Percentiles rank a stretch among this genome's conserved stretches.
These are phyloP conservation scores for Eutrema heterophyllum DNA, from an alignment of 345 rosid species.

Conservation along the genomic window DNA sequence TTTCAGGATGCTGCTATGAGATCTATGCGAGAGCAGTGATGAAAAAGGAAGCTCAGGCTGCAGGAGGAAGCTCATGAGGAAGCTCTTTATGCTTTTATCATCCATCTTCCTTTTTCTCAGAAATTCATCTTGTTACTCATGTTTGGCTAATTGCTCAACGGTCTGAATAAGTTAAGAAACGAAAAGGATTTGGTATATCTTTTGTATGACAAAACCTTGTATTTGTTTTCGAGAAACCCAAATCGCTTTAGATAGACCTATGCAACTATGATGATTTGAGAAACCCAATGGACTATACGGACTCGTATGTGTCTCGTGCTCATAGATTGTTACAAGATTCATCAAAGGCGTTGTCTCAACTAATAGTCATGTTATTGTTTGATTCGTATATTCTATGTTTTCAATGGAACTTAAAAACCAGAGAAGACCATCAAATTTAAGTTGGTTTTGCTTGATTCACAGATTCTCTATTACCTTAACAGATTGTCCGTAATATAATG, in stretches of 20 bases:
- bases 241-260: neutral
- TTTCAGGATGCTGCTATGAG: constrained; percentile 93
- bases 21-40: constrained; percentile 65
- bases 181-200: neutral
- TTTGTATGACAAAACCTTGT: neutral
- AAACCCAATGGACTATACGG: neutral
- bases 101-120: neutral
- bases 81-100: neutral
- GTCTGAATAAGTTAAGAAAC: constrained; percentile 19
- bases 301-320: neutral
- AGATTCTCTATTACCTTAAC: neutral
- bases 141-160: neutral
- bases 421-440: neutral
- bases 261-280: neutral
- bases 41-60: constrained; percentile 68
- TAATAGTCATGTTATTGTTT: no score
- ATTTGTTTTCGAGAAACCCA: constrained; percentile 4
- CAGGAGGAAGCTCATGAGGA: constrained; percentile 40
- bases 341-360: neutral
- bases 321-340: neutral
- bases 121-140: neutral
- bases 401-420: neutral
- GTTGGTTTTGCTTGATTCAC: neutral
- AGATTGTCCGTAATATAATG: neutral
- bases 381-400: neutral